These are phyloP conservation scores for Coemansia sp. DNA, from an alignment of 192 early-diverging fungal species.

Conservation along the genomic window DNA sequence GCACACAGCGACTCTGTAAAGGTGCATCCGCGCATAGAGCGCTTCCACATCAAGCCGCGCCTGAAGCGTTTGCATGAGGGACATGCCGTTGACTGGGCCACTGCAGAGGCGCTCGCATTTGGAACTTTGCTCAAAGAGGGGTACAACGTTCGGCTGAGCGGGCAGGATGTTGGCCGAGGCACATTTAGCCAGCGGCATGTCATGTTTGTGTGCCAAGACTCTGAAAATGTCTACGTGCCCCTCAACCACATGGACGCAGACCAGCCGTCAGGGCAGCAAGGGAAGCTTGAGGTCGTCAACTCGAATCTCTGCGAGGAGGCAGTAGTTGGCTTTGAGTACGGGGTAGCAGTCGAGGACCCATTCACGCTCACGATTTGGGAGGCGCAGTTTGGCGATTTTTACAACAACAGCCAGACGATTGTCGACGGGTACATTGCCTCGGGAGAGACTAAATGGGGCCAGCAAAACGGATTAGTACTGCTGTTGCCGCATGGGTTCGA, in stretches of 20 bases:
- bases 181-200: conserved; percentile 97
- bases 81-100: conserved; percentile 88
- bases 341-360: conserved; percentile 87
- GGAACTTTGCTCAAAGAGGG: conserved; percentile 83
- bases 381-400: conserved; percentile 98
- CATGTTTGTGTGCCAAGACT: conserved; percentile 92
- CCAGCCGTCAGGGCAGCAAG: conserved; percentile 40
- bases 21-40: conserved; percentile 81
- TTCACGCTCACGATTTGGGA: conserved; percentile 95
- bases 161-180: conserved; percentile 96
- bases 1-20: conserved; percentile 57
- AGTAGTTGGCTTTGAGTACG: conserved; percentile 93
- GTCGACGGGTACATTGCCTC: conserved; percentile 86
- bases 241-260: conserved; percentile 66
- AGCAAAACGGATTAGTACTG: conserved; percentile 89
- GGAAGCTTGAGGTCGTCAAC: conserved; percentile 85
- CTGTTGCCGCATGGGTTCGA: conserved; percentile 94
- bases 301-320: conserved; percentile 89
- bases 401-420: conserved; percentile 94
- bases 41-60: conserved; percentile 88
- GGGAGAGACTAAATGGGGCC: conserved; percentile 93
- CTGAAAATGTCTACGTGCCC: conserved; percentile 80
- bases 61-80: conserved; percentile 70
- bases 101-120: conserved; percentile 89
- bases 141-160: conserved; percentile 86